Evolutionary conservation across 257 asterid genomes (phyloP).

Genomic region (Solanum pinnatisectum): DNA sequence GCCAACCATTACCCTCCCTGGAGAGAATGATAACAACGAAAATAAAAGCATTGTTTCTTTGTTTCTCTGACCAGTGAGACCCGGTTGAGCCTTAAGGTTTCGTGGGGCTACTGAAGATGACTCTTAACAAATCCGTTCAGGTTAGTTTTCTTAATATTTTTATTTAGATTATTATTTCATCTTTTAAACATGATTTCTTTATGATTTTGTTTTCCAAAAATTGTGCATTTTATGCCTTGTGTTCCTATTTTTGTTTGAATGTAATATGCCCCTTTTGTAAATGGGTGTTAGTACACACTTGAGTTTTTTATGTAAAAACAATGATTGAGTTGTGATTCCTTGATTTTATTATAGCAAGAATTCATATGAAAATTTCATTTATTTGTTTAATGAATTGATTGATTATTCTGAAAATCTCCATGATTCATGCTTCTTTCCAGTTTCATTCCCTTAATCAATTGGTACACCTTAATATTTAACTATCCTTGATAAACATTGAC

Average conservation of each 20-base stretch:
- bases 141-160: too few species aligned
- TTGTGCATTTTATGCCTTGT: not conserved
- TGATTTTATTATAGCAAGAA: too few species aligned
- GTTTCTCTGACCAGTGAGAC: not conserved
- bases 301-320: too few species aligned
- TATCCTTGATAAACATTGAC: not conserved
- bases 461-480: not conserved
- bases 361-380: too few species aligned
- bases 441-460: not conserved
- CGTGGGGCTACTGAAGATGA: not conserved
- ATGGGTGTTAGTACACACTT: too few species aligned
- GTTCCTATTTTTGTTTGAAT: not conserved
- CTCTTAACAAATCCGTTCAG: not conserved
- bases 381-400: not conserved
- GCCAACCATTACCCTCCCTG: not conserved
- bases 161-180: too few species aligned
- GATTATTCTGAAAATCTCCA: not conserved
- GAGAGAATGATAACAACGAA: not conserved
- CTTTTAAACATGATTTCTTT: not conserved
- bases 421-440: not conserved
- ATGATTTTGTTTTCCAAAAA: not conserved
- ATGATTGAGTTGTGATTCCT: not conserved
- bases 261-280: too few species aligned
- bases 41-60: too few species aligned
- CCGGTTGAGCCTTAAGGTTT: not conserved